These are phyloP conservation scores for Suillus ampliporus DNA, from an alignment of 768 basidiomycete genomes.

Conservation along the genomic window DNA sequence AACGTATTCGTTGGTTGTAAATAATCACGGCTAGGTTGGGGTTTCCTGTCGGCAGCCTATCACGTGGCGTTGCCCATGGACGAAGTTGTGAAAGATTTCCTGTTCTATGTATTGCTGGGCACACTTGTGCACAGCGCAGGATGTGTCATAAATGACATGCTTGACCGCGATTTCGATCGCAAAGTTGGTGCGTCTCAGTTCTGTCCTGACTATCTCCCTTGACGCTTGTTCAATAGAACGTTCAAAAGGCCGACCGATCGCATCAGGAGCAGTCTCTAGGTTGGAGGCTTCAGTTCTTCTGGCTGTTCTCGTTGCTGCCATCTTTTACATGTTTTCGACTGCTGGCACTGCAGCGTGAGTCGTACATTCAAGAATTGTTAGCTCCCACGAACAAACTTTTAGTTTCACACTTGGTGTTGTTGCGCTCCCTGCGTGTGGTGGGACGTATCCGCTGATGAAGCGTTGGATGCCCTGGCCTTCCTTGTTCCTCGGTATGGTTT, in stretches of 20 bases:
- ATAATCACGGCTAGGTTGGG: background rate
- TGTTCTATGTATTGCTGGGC: background rate
- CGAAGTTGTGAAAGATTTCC: background rate
- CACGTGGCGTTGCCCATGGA: background rate
- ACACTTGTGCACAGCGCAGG: constrained; percentile 48
- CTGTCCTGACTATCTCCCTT: background rate
- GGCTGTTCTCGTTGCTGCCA: background rate
- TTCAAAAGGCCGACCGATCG: background rate
- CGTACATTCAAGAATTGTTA: background rate
- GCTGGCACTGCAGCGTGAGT: background rate
- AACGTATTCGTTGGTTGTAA: background rate
- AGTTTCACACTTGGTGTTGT: background rate
- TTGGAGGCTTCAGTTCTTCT: background rate
- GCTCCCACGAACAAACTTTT: background rate
- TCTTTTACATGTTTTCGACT: background rate
- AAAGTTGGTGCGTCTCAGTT: constrained; percentile 49
- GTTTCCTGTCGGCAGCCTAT: background rate
- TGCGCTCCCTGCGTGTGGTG: background rate
- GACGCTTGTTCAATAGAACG: background rate
- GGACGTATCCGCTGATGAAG: constrained; percentile 35
- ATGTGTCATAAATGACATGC: constrained; percentile 61
- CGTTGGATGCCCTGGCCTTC: constrained; percentile 34
- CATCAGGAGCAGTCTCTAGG: background rate
- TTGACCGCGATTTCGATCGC: constrained; percentile 56
- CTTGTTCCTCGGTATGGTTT: constrained; percentile 31